Conservation (phyloP, 2,329 filamentous ascomycete species). For the Iodosphaeria phyllophila region DNA sequence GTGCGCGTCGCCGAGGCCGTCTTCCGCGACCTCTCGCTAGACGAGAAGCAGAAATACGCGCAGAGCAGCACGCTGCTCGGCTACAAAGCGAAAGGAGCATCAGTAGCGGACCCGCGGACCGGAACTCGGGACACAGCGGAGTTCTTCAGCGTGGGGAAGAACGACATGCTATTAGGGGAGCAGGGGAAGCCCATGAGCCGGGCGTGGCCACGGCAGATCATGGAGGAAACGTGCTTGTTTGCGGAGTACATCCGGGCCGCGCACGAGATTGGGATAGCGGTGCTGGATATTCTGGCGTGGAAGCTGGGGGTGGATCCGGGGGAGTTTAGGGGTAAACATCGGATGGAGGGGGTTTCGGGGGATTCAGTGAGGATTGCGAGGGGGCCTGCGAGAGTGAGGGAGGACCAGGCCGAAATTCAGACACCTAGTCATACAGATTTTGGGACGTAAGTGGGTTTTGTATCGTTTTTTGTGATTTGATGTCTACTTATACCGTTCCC, state of each 20-base stretch:
- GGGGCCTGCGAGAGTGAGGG: conserved; percentile 11
- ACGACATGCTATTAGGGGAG: conserved; percentile 10
- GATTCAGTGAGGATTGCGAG: conserved; percentile 15
- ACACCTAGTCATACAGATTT: conserved; percentile 18
- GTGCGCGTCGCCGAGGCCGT: conserved; percentile 8
- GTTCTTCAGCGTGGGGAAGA: conserved; percentile 16
- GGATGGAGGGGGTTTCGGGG: conserved; percentile 11
- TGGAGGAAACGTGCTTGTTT: conserved; percentile 8
- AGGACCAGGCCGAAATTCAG: conserved; percentile 13
- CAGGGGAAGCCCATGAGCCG: conserved; percentile 6
- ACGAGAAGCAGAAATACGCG: conserved; percentile 10
- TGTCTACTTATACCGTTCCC: too few species aligned
- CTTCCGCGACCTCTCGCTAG: conserved; percentile 11
- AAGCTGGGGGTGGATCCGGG: conserved; percentile 10
- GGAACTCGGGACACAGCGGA: conserved; percentile 13
- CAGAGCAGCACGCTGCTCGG: conserved; percentile 10
- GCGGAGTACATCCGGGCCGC: conserved; percentile 9
- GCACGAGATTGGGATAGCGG: conserved; percentile 11
- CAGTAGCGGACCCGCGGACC: conserved; percentile 9
- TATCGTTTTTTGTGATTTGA: too few species aligned
- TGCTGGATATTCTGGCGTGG: conserved; percentile 11
- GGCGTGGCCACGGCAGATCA: conserved; percentile 10
- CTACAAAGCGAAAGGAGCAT: conserved; percentile 14
- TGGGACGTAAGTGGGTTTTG: conserved; percentile 15
- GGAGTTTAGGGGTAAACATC: conserved; percentile 10